Evolutionary conservation across 257 asterid genomes (phyloP), one percentile per base, ranked within the genome.

Genomic region (Ilex asprella): DNA sequence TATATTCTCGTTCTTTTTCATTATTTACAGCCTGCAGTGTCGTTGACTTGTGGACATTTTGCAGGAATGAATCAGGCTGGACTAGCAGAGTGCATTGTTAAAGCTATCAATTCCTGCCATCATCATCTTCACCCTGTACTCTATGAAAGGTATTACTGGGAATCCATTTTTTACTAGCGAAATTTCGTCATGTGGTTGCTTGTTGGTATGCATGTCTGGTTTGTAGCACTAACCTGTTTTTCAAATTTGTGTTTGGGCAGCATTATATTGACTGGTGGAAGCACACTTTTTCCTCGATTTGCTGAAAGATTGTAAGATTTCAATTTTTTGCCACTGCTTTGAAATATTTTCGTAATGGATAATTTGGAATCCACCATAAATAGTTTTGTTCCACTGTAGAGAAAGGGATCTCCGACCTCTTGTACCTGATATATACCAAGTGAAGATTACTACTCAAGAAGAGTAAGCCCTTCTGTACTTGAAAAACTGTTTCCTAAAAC

Each of bases 51-150:
- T 50, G 49, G 44, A 44, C 76, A 68, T 60, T 61, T 49, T 67
- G 2, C 75, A 92, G 99, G 99, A 76, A 74, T 93, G 97, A 89
- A 93, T 70, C 91, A 93, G 76, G 96, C 97, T 64, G 97, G 97
- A 49, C 86, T 93, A 63, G 96, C 97, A 47, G 99, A 89, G 76
- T 93, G 97, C 70, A 79, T 93, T 43, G 86, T 89, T 60, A 86
- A 94, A 80, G 82, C 97, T 65, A 86, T 92, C 56, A 79, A 82
- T 79, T 85, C 94, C 31, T 92, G 99, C 68, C 95, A 89, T 79
- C 84, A 86, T 69, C 80, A 83, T 74, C 99, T 93, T 70, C 97
- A 84, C 76, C 99, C 99, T 4, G 91, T 89, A 63, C 86, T 93
- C 61, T 89, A 89, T 63, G 84, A 89, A 71, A 93, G 99, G 99